phyloP scores from a whole-genome alignment of 1,284 basidiomycete species.

The Pyrrhoderma lamaoense region DNA sequence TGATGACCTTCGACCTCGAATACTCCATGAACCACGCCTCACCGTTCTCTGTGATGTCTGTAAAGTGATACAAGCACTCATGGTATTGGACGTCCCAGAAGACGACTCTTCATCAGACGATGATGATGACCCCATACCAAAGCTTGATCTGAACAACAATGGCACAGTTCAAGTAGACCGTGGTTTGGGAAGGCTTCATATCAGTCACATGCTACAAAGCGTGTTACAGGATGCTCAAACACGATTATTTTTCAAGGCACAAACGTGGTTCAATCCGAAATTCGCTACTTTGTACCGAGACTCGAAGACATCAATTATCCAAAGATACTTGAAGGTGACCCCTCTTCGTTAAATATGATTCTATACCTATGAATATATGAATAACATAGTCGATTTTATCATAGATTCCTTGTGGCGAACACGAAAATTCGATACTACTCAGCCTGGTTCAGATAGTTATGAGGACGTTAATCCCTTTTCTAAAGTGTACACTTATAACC shows the following conservation, averaged over 20 bases:
- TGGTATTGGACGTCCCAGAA: conserved; percentile 74
- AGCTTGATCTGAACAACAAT: conserved; percentile 35
- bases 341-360: conserved; percentile 20
- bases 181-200: conserved; percentile 52
- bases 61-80: conserved; percentile 87
- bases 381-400: conserved; percentile 8
- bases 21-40: conserved; percentile 83
- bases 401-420: conserved; percentile 39
- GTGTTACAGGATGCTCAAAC: conserved; percentile 93
- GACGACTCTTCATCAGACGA: conserved; percentile 27
- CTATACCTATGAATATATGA: conserved; percentile 11
- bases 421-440: conserved; percentile 39
- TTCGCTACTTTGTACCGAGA: conserved; percentile 73
- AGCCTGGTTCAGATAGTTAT: conserved; percentile 28
- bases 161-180: conserved; percentile 30
- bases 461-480: conserved; percentile 61
- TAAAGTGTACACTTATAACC: conserved; percentile 62
- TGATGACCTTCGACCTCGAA: conserved; percentile 87
- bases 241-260: conserved; percentile 87
- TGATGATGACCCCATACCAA: conserved; percentile 25
- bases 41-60: conserved; percentile 87
- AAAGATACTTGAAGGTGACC: conserved; percentile 56
- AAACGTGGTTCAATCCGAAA: conserved; percentile 85
- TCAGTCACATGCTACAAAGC: conserved; percentile 74
- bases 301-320: conserved; percentile 81